Evolutionary conservation across 2,329 filamentous ascomycete genomes (phyloP), one percentile per base, ranked within the genome.

Genomic region (Pseudonectria buxi): DNA sequence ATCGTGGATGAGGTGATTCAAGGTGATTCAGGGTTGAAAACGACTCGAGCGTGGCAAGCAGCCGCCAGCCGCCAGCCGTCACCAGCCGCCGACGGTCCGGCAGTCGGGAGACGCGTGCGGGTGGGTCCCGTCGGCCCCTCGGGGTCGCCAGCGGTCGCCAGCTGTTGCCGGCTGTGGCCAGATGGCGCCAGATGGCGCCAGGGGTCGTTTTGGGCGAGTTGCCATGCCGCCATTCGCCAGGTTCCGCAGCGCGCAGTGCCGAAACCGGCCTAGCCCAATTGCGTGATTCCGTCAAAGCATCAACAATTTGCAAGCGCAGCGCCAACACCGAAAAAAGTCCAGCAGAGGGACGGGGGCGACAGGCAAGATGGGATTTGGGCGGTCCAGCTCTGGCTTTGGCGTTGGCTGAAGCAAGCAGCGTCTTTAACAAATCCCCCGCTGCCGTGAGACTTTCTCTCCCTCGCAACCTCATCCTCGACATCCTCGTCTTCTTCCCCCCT

Each of bases 231-330:
- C 15, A 24, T 14, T 22, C 15, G 18, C 18, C 24, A 22, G 45
- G 41, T 42, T 51, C 46, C 37, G 29, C 44, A 22, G 29, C 47
- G 29, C 47, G 47, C 56, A 56, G 59, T 47, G 41, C 59, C 55
- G 14, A 39, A 53, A 47, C 34, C 28, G 51, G 58, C 30, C 41
- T 55, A 55, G 52, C 28, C 31, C 44, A 57, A 63, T 63, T 63
- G 61, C 61, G 61, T 63, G 61, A 63, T 63, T 62, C 51, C 46
- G 34, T 53, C 45, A 40, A 52, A 46, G 38, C 51, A 60, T 62
- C 58, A 54, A 58, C 57, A 60, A 61, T 57, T 59, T 49, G 40
- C 45, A 47, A 46, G 39, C 42, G 44, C 49, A 46, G 47, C 40
- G 28, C 33, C 18, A 22, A 22, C 18, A 6, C 18, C 18, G 36